Base-by-base conservation (phyloP, 257 asterid species). In the Forsythia viridissima region DNA sequence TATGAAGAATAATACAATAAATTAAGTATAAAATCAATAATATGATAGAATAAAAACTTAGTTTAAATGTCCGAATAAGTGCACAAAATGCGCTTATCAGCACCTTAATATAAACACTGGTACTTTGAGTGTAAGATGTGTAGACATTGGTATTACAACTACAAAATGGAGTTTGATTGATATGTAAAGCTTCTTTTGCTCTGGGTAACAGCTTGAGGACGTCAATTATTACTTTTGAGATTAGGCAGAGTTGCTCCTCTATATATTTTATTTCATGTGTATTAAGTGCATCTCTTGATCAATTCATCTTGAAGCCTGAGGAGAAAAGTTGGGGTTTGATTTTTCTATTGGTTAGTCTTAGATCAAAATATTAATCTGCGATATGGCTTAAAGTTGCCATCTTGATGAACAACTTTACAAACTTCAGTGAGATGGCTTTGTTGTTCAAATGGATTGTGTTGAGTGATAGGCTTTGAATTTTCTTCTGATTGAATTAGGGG, bases 161-260 rank as follows among this genome's bases (percentile, higher is more conserved):
- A 37, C 72, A 39, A 72, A 74, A 44, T 76, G 55, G 78, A 76
- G 68, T 44, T 52, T 40, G 39, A 3, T 44, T 66, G 59, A 41
- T 42, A 61, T 38, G 30, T 52, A 75, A 24, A 81, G 83, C 76
- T 82, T 59, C 73, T 73, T 76, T n/a, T 76, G 55, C 80, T 85
- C 66, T 85, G 73, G 80, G 74, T 77, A 79, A 71, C 52, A 48
- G 68, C 73, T 84, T 76, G 77, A 83, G 86, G 91, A 75, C 42
- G 67, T 81, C 70, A 74, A 85, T 52, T 65, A 42, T 79, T 30
- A 63, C 75, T 70, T 73, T 79, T 80, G 77, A 74, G 85, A 77
- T 66, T 57, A 72, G 81, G 71, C 48, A 78, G 24, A 75, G 72
- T 38, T 74, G 48, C 68, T 77, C 82, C 78, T 77, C 80, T 67